Conservation (phyloP, 805 yeast genomes). For the Henningerozyma blattae region DNA sequence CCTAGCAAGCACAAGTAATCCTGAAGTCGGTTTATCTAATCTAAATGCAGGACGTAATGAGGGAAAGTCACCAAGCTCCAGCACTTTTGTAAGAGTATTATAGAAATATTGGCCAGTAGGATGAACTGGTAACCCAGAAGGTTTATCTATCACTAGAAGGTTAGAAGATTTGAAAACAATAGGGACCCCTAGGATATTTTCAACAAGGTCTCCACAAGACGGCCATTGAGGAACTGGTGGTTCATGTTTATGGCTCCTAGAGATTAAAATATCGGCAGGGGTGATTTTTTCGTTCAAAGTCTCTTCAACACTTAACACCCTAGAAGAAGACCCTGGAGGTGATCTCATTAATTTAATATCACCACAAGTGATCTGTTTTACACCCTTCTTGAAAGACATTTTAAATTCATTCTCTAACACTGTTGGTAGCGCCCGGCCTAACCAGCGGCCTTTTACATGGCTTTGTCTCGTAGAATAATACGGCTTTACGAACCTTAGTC, state of each 20-base stretch:
- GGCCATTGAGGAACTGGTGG: constrained; percentile 53
- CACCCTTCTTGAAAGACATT: background rate
- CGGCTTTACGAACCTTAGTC: constrained; percentile 21
- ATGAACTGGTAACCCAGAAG: constrained; percentile 88
- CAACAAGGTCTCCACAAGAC: constrained; percentile 6
- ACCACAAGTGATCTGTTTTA: background rate
- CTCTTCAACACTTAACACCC: constrained; percentile 13
- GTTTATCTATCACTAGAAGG: constrained; percentile 79
- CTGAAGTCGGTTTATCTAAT: constrained; percentile 83
- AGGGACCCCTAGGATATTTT: constrained; percentile 33
- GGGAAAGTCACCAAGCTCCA: constrained; percentile 43
- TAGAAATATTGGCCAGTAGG: constrained; percentile 80
- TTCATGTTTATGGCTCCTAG: constrained; percentile 65
- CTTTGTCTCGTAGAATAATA: constrained; percentile 27
- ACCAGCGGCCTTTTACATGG: constrained; percentile 36
- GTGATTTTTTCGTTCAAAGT: constrained; percentile 7
- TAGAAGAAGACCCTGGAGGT: constrained; percentile 8
- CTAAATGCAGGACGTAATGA: constrained; percentile 76
- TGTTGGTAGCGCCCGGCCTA: constrained; percentile 26
- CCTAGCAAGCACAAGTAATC: constrained; percentile 52
- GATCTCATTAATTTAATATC: constrained; percentile 8
- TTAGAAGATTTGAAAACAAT: constrained; percentile 63
- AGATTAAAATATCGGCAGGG: constrained; percentile 6
- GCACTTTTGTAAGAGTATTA: constrained; percentile 59
- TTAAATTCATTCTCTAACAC: constrained; percentile 31